These are phyloP conservation scores for Candida glucosophila DNA, from an alignment of 1,139 yeast species.

Conservation along the genomic window DNA sequence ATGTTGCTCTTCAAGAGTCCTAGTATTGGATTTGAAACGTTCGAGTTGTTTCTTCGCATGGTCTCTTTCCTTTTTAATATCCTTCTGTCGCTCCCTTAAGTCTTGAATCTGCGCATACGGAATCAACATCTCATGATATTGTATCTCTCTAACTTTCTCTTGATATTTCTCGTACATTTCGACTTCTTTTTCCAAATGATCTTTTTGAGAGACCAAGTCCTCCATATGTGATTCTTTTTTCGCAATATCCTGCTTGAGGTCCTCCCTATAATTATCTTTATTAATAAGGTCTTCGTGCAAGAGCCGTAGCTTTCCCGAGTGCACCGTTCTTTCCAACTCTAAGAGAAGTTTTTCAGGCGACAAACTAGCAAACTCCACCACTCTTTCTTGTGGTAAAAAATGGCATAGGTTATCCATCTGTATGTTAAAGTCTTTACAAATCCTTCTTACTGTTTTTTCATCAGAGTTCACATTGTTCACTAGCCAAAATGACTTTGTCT, in stretches of 20 bases:
- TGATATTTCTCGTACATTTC: constrained; percentile 30
- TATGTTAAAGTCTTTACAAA: constrained; percentile 50
- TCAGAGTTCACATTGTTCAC: constrained; percentile 38
- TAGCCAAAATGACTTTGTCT: constrained; percentile 51
- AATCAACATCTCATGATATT: constrained; percentile 40
- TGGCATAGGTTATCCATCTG: constrained; percentile 91
- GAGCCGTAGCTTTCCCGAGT: constrained; percentile 46
- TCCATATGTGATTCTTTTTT: constrained; percentile 21
- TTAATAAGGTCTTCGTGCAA: constrained; percentile 52
- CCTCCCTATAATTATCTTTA: constrained; percentile 35
- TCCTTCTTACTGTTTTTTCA: constrained; percentile 37
- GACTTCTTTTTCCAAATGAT: constrained; percentile 28
- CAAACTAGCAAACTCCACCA: constrained; percentile 82
- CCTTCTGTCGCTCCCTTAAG: constrained; percentile 33
- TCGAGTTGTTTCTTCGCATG: constrained; percentile 23
- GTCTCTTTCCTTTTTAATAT: constrained; percentile 34
- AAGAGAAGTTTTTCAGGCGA: constrained; percentile 65
- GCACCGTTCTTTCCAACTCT: constrained; percentile 80
- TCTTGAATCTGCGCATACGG: constrained; percentile 60
- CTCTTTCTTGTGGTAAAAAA: constrained; percentile 91
- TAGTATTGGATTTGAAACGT: constrained; percentile 17
- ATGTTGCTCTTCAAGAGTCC: constrained; percentile 22
- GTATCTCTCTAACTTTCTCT: constrained; percentile 34
- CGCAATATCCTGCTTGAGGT: constrained; percentile 16
- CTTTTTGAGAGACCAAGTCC: constrained; percentile 22